Base-by-base conservation (phyloP, 2,329 filamentous ascomycete species). In the Bipolaris sorokiniana region DNA sequence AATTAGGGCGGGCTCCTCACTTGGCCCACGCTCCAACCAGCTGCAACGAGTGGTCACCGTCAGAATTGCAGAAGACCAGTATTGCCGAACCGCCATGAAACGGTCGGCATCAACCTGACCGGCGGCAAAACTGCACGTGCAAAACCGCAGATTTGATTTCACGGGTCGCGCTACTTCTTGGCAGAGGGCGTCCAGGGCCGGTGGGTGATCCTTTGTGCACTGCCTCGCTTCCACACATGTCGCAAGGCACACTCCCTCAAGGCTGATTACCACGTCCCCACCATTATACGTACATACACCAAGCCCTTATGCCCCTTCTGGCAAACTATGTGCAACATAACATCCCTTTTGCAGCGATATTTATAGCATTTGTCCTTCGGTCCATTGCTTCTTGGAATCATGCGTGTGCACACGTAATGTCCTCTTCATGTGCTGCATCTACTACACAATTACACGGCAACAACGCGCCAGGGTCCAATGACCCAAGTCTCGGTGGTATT, bases 231-330 rank as follows among this genome's bases (percentile, higher is more conserved):
- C 34, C 44, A 65, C 62, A 40, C 52, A 48, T n/a, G 51, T 65
- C 54, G 59, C 67, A 57, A 71, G 65, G 66, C 69, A 57, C 42
- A 65, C 51, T 54, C 53, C 54, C 37, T 45, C 62, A 53, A 72
- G 70, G 69, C 69, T 69, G 68, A 70, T 48, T 68, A 23, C 36
- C 46, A 61, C 54, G 22, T 56, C 53, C 40, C 48, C 53, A 56
- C 53, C 28, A 31, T 31, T 9, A 31, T 31, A 31, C 28, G 28
- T 31, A 46, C 11, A 31, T 16, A 18, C 23, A 37, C 53, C 42
- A 51, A 47, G 37, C 37, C 54, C 56, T 58, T 40, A 57, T 51
- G 55, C 58, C 51, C 58, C 49, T 36, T 28, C 51, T 38, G 16
- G 46, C 22, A 28, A 52, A 47, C 26, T 13, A 23, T 55, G 61